Base-by-base conservation (phyloP, 441 rosid genomes). In the Erysimum cheiri region DNA sequence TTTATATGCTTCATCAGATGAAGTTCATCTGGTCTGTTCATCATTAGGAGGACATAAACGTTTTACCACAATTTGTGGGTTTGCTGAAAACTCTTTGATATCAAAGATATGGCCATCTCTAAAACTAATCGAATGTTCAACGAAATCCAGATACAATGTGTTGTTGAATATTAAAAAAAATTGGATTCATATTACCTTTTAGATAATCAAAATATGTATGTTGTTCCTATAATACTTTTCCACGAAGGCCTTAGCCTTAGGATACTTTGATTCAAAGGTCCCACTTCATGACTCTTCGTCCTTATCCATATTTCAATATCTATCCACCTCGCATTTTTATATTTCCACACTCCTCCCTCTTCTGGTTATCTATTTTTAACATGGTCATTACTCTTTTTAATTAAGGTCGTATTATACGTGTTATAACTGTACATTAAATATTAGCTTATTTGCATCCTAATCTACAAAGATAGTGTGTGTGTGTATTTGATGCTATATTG, bases 141-240 rank as follows among this genome's bases (percentile, higher is more conserved):
- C 24, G 24, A 22, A 22, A 22, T 22, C 24, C 24, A 22, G 24
- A 22, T 22, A 22, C 24, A 22, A 22, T 19, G 2, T 22, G 24
- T 22, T 1, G 1, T 22, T 1, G 2, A 22, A 22, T 22, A 22
- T 22, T 22, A 1, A 22, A 1, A 22, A 22, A 22, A 22, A 22
- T 1, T 22, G 24, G 24, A 22, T 22, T 22, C 24, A 1, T 22
- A 22, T 22, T 22, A 22, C 24, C 24, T 22, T 22, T 22, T 22
- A 22, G 24, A 22, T 22, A 1, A 22, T 22, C 24, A 22, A 22
- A 44, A 29, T 53, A 29, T 33, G 39, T 55, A 1, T 28, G 66
- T 14, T 67, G 50, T 69, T 26, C 58, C 19, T 33, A 15, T 69
- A 26, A 48, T 69, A 69, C 60, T 70, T 70, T 39, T 64, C 76